Evolutionary conservation across 768 basidiomycete species (phyloP).

Genomic region (Russula griseocarnosa): DNA sequence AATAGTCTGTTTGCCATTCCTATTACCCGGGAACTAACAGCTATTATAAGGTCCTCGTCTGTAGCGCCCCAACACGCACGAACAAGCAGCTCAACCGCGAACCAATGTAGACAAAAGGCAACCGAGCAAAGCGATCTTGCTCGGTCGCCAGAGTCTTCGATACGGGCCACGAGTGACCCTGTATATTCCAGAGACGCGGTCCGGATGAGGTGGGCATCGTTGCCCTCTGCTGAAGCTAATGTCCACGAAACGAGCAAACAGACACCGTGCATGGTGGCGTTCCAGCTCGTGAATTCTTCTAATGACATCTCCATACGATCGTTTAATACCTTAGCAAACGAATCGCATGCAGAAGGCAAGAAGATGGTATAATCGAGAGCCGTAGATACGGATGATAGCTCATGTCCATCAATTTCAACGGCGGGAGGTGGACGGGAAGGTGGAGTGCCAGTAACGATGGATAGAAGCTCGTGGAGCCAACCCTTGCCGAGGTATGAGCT

Average conservation of each 20-base stretch:
- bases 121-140: not conserved
- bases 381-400: slow-evolving; percentile 44
- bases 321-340: slow-evolving; percentile 39
- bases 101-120: slow-evolving; percentile 22
- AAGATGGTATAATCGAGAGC: slow-evolving; percentile 39
- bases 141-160: slow-evolving; percentile 9
- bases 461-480: slow-evolving; percentile 53
- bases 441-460: slow-evolving; percentile 35
- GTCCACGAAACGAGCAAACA: slow-evolving; percentile 25
- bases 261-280: slow-evolving; percentile 38
- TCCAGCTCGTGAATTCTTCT: slow-evolving; percentile 39
- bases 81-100: slow-evolving; percentile 23
- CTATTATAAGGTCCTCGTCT: slow-evolving; percentile 10
- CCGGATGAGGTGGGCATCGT: slow-evolving; percentile 18
- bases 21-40: slow-evolving; percentile 8
- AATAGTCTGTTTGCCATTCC: slow-evolving; percentile 42
- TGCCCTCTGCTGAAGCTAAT: not conserved
- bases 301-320: slow-evolving; percentile 45
- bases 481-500: slow-evolving; percentile 59
- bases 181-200: slow-evolving; percentile 20
- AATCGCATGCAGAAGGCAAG: slow-evolving; percentile 26
- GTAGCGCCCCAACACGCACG: slow-evolving; percentile 9
- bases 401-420: slow-evolving; percentile 40
- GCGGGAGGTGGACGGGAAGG: slow-evolving; percentile 34
- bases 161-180: slow-evolving; percentile 22